Evolutionary conservation across 805 yeast genomes (phyloP), one percentile per base, ranked within the genome.

Genomic region (Metschnikowia orientalis): DNA sequence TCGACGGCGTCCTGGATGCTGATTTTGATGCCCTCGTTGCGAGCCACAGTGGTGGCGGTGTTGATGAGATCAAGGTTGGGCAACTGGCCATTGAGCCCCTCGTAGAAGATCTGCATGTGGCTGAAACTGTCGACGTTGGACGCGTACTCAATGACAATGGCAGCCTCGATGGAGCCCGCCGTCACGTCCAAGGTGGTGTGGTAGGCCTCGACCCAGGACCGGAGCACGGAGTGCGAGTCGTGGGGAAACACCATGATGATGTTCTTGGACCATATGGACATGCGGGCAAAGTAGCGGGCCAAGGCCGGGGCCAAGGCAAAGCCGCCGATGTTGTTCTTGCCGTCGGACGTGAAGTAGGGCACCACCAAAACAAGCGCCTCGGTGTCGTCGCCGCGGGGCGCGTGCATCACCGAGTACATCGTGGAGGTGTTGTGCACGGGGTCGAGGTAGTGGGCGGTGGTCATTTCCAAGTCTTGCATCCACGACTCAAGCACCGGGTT

Each of bases 261-360:
- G 52, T 89, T 94, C 53, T 92, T 92, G 14, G 95, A 86, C 98
- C 97, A 92, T 8, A 92, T 75, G 6, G 95, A 81, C 83, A 95
- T 78, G 44, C 87, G 70, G 26, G 78, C 71, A 56, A 90, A 83
- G 60, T 82, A 90, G 41, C 89, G 71, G 0, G 92, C 81, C 42
- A 92, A 60, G 0, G 89, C 79, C 11, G 85, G 54, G 2, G 80
- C 73, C 20, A 89, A 56, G 0, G 95, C 74, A 23, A 85, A 66
- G 2, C 95, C 98, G 24, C 95, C 95, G 37, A 77, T 69, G 55
- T 92, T 92, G 50, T 61, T 67, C 32, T 69, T 67, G 2, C 74
- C 75, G 29, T 79, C 84, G 5, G 77, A 59, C 34, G 84, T 85
- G 30, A 51, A 56, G 90, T 95, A 92, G 0, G 97, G 97, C 6